A percentile compares a stretch with the other conserved stretches of the same genome.
These are phyloP conservation scores for Boletus hoseneyae DNA, from an alignment of 1,284 basidiomycete genomes.

Conservation along the genomic window DNA sequence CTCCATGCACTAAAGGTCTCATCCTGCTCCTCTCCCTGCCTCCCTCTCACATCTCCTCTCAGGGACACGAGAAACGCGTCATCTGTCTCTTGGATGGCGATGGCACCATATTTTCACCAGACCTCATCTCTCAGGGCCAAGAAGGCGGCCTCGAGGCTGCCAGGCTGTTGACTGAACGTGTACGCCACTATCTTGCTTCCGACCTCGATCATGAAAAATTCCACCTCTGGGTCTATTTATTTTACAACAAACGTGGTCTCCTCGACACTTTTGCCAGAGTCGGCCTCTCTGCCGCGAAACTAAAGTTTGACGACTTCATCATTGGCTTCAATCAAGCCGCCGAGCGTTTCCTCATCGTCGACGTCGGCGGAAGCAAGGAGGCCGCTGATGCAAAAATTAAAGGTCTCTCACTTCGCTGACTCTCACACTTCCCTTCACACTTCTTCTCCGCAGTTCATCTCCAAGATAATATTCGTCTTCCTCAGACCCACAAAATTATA, in stretches of 20 bases:
- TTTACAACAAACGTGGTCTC: conserved; percentile 61
- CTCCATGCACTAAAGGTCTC: conserved; percentile 26
- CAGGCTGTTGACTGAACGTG: conserved; percentile 46
- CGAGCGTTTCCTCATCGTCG: conserved; percentile 63
- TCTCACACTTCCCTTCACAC: conserved; percentile 12
- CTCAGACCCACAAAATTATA: conserved; percentile 58
- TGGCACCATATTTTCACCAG: conserved; percentile 55
- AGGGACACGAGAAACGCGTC: conserved; percentile 47
- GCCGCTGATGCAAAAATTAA: conserved; percentile 71
- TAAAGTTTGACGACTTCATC: conserved; percentile 58
- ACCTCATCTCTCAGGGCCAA: conserved; percentile 51
- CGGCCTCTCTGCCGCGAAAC: conserved; percentile 39
- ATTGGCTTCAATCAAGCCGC: conserved; percentile 64
- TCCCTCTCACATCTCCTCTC: neutral
- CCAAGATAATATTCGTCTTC: conserved; percentile 56
- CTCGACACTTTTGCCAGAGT: conserved; percentile 46
- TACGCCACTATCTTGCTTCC: conserved; percentile 42
- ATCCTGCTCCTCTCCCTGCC: neutral
- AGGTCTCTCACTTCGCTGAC: conserved; percentile 38
- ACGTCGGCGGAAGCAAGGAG: conserved; percentile 72
- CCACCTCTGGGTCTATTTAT: conserved; percentile 62
- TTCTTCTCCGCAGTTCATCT: conserved; percentile 43
- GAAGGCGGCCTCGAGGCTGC: conserved; percentile 57
- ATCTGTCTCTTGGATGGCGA: conserved; percentile 65
- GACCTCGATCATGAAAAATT: conserved; percentile 43